phyloP scores from a whole-genome alignment of 805 yeast genomes.

The Saccharomycopsis synnaedendra region DNA sequence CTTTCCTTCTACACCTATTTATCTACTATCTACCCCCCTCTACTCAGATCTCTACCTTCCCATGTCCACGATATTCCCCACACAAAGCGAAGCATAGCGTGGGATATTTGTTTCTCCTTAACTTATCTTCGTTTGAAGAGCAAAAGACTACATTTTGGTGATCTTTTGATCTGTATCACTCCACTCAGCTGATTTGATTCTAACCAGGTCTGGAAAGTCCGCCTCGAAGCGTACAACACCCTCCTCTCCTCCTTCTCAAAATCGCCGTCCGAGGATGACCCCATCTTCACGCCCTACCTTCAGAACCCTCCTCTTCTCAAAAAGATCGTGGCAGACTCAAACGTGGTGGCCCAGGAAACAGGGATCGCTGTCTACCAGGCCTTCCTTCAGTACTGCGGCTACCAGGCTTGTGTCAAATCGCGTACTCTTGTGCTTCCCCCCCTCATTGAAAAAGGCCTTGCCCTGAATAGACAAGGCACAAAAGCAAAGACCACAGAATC shows the following conservation, averaged over 20 bases:
- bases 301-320: constrained; percentile 44
- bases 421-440: constrained; percentile 33
- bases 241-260: constrained; percentile 37
- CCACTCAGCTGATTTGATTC: background rate
- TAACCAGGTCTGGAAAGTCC: constrained; percentile 59
- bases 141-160: no score
- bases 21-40: no score
- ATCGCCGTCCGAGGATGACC: constrained; percentile 45
- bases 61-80: no score
- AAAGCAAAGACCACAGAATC: constrained; percentile 55
- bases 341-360: constrained; percentile 86
- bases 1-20: constrained; percentile 2
- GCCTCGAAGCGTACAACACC: constrained; percentile 71
- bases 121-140: no score
- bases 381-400: constrained; percentile 46
- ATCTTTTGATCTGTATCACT: background rate
- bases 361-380: constrained; percentile 50
- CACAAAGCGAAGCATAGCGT: background rate
- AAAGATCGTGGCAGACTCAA: constrained; percentile 58
- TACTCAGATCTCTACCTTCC: no score
- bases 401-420: constrained; percentile 29
- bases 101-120: constrained; percentile 8
- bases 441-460: constrained; percentile 73
- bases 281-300: constrained; percentile 39
- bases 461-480: constrained; percentile 66